Base-by-base conservation (phyloP, 2,329 filamentous ascomycete genomes). In the Sclerotinia spermophila region DNA sequence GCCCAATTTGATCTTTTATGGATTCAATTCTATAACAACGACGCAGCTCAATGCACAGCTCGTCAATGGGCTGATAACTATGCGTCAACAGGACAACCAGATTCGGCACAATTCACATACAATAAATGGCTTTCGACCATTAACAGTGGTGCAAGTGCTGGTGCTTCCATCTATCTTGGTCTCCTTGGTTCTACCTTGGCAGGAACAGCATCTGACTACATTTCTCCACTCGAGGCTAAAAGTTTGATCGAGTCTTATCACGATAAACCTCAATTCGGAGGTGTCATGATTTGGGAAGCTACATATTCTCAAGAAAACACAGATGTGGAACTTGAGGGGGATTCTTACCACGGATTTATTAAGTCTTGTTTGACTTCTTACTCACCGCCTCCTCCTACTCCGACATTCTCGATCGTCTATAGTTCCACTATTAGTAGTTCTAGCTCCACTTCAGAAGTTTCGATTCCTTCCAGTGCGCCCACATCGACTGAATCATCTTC, bases 221-320 rank as follows among this genome's bases (percentile, higher is more conserved):
- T 78, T 15, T 67, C 68, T 35, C 72, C 77, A 17, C 35, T 68
- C n/a, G 74, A 78, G 61, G 75, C 73, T 3, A 68, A 76, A 44
- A 69, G 60, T 1, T 68, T 80, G 30, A 75, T 79, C 48, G 38
- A 64, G 21, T 71, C 69, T 17, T 77, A 75, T 66, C 72, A 74
- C 30, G 44, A 48, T 4, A 64, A 74, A 19, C 19, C 70, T n/a
- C 69, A 75, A 19, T 79, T 80, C 42, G 79, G 77, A 66, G 79
- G 79, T 72, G 73, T 79, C n/a, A 79, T 79, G 78, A 38, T 80
- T 45, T 79, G 77, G 75, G 78, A 80, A 27, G 77, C 77, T 19
- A 76, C 75, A 11, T 66, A 58, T 56, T 75, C 77, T 1, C 62
- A 73, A 24, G 69, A 73, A 55, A 76, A 76, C 35, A 70, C 62